phyloP scores from a whole-genome alignment of 2,329 filamentous ascomycete species.

The Phyllosticta citribraziliensis region DNA sequence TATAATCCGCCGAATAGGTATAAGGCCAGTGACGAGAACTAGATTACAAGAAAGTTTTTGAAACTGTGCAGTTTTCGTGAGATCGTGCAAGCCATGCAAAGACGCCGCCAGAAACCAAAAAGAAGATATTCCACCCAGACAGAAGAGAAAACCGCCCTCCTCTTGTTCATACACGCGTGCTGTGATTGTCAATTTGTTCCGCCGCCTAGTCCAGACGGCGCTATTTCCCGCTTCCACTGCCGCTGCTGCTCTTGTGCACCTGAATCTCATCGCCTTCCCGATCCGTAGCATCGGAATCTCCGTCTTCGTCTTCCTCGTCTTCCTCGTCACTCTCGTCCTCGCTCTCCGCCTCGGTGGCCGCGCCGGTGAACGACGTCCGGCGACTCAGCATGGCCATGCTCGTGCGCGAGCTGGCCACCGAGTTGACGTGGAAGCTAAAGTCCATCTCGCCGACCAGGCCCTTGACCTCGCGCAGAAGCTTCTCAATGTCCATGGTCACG shows the following conservation, averaged over 20 bases:
- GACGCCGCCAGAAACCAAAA: neutral
- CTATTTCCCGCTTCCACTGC: neutral
- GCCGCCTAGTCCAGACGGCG: neutral
- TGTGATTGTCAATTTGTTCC: neutral
- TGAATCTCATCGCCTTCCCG: neutral
- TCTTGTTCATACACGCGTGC: neutral
- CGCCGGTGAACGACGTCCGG: constrained; percentile 2
- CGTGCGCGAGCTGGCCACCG: neutral
- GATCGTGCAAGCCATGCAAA: neutral
- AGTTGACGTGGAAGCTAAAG: constrained; percentile 52
- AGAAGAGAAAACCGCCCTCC: neutral
- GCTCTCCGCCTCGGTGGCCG: neutral
- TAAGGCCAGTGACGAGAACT: neutral
- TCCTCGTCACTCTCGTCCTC: constrained; percentile 1
- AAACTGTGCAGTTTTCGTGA: neutral
- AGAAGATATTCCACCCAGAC: neutral
- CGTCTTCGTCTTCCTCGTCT: neutral
- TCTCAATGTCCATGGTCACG: constrained; percentile 58
- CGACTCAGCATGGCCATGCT: neutral
- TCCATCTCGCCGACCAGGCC: constrained; percentile 64
- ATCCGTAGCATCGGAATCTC: neutral
- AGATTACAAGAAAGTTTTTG: neutral
- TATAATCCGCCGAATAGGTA: neutral
- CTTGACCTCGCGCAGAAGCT: constrained; percentile 51
- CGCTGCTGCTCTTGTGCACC: neutral